Conservation (phyloP, 2,329 filamentous ascomycete genomes). For the Colletotrichum sp. region DNA sequence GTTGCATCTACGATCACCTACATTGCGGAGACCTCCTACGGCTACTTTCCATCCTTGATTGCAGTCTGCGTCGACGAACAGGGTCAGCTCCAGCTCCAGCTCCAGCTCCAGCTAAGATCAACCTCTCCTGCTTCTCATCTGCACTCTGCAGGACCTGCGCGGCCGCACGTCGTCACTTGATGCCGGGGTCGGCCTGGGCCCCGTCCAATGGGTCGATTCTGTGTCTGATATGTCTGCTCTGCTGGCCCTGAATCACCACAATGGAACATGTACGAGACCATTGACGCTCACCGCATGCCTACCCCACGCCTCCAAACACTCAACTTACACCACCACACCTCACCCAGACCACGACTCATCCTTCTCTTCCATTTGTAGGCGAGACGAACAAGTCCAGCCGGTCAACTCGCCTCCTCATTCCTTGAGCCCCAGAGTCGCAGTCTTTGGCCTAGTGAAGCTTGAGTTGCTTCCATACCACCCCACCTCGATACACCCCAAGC, state of each 20-base stretch:
- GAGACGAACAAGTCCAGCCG: not conserved
- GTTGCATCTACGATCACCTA: not conserved
- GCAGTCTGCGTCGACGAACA: not conserved
- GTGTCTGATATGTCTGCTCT: not conserved
- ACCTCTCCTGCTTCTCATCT: not conserved
- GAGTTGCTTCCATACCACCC: not conserved
- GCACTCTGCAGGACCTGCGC: not conserved
- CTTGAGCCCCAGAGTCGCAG: not conserved
- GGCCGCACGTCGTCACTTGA: constrained; percentile 3
- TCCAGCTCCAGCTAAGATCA: not conserved
- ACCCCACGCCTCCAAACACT: not conserved
- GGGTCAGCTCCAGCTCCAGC: not conserved
- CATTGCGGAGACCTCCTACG: not conserved
- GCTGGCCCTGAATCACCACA: not conserved
- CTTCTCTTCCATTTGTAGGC: not conserved
- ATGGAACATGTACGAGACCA: not conserved
- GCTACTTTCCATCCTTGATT: not conserved
- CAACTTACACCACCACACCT: not conserved
- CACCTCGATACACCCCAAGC: not conserved
- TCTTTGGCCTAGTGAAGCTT: not conserved
- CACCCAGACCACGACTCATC: not conserved
- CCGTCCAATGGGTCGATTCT: not conserved
- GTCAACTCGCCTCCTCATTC: not conserved
- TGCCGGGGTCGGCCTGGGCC: not conserved
- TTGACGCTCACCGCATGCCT: not conserved